Conservation (phyloP, 257 asterid species). For the Fraxinus anomala region DNA sequence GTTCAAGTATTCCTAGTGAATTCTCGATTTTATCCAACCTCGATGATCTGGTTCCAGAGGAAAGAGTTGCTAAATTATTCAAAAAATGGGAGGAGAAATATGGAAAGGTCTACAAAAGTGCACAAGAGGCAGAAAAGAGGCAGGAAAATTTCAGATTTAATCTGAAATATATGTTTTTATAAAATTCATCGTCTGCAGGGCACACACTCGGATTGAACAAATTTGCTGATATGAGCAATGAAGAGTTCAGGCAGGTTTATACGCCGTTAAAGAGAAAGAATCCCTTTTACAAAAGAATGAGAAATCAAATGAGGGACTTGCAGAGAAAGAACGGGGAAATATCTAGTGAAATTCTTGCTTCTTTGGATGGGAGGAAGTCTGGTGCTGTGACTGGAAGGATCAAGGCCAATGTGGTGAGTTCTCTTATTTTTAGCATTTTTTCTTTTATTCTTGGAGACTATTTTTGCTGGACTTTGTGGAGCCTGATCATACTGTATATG, state of each 20-base stretch:
- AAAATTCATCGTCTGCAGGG: conserved; percentile 17
- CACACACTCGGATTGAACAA: conserved; percentile 34
- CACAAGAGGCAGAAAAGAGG: conserved; percentile 35
- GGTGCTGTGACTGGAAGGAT: not conserved
- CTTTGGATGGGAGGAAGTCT: conserved; percentile 19
- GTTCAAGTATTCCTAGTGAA: conserved; percentile 14
- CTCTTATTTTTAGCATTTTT: not conserved
- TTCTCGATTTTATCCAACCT: conserved; percentile 17
- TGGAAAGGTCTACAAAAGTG: conserved; percentile 31
- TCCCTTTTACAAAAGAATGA: conserved; percentile 19
- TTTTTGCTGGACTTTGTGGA: not conserved
- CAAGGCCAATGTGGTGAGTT: conserved; percentile 6
- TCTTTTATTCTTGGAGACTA: not conserved
- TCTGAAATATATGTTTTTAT: conserved; percentile 34
- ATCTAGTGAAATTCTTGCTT: conserved; percentile 32
- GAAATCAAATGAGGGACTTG: not conserved
- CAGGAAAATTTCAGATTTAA: conserved; percentile 28
- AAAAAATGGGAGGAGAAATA: conserved; percentile 39
- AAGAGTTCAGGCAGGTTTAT: conserved; percentile 34
- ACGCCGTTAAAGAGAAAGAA: conserved; percentile 15
- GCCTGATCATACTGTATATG: not conserved
- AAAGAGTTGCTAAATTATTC: conserved; percentile 30
- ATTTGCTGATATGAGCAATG: conserved; percentile 43
- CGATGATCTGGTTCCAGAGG: conserved; percentile 21
- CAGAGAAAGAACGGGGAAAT: not conserved